phyloP scores from a whole-genome alignment of 2,329 filamentous ascomycete genomes.

The Aspergillus vadensis region DNA sequence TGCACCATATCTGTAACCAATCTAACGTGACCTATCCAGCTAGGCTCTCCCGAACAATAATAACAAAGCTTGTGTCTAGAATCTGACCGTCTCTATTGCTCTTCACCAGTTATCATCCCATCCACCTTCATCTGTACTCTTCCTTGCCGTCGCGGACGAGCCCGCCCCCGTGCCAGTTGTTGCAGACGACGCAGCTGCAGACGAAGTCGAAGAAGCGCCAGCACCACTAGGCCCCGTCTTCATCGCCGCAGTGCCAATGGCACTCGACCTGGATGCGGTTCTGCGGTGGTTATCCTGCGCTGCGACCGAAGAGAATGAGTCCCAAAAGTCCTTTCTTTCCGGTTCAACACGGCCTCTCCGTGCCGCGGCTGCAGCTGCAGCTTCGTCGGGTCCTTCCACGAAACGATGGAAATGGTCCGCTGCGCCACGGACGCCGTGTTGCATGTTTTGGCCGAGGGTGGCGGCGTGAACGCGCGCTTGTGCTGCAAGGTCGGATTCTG shows the following conservation, averaged over 20 bases:
- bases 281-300: constrained; percentile 30
- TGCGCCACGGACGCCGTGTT: constrained; percentile 68
- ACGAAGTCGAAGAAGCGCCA: constrained; percentile 14
- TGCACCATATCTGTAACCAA: too few relatives aligned
- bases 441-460: constrained; percentile 62
- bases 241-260: constrained; percentile 66
- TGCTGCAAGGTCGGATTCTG: constrained; percentile 76
- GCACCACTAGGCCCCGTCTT: constrained; percentile 47
- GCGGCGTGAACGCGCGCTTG: constrained; percentile 62
- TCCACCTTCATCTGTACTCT: constrained; percentile 44
- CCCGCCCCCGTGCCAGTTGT: constrained; percentile 24
- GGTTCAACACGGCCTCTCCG: constrained; percentile 53
- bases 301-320: constrained; percentile 75
- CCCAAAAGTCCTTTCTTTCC: constrained; percentile 84
- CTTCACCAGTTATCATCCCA: constrained; percentile 57
- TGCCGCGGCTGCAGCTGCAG: constrained; percentile 45
- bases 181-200: constrained; percentile 16
- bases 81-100: too few relatives aligned
- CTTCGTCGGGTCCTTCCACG: constrained; percentile 70
- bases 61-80: too few relatives aligned
- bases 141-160: constrained; percentile 17
- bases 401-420: constrained; percentile 82
- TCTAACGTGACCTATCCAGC: too few relatives aligned
- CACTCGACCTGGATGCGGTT: constrained; percentile 46
- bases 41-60: too few relatives aligned